Evolutionary conservation across 2,329 filamentous ascomycete genomes (phyloP), one percentile per base, ranked within the genome.

Genomic region (Aspergillus thermomutatus): DNA sequence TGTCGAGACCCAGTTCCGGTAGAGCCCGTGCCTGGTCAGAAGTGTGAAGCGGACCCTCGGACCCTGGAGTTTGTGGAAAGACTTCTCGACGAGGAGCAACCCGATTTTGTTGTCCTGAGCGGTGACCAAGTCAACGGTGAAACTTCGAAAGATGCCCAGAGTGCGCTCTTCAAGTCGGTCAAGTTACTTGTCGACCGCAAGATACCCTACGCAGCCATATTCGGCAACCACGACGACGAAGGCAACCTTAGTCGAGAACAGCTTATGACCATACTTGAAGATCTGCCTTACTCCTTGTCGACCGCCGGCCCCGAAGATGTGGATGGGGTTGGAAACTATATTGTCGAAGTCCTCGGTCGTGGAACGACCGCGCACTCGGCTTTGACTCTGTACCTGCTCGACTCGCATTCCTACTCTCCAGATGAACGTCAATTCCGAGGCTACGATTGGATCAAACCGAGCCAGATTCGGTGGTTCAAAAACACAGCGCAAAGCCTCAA

Each of bases 161-260:
- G 88, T 59, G 90, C 93, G 40, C 89, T 99, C 57, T 96, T 95
- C 80, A 99, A 99, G 76, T 91, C 92, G 67, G 89, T 91, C 5
- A 87, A 90, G 49, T 81, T 95, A 11, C 85, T 99, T 51, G 89
- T 91, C 60, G 86, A 91, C 72, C 90, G 90, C 72, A 91, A 91
- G 67, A 91, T 97, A 40, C 94, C 94, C 0, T 97, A 95, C 68
- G 90, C 92, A 17, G 87, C 88, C 59, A 97, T 99, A 58, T 97
- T 97, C 69, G 94, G 94, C 55, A 99, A 99, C 72, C 94, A 99
- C 73, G 94, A 99, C 69, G 93, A 97, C 67, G 93, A 97, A 79
- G 87, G 88, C 34, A 86, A 90, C 48, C 82, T 97, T 62, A 85
- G 87, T 17, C 88, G 94, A 55, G 79, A 83, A 4, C 84, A 85